Evolutionary conservation across 139 green algal genomes (phyloP).

Genomic region (Micromonas pusilla): DNA sequence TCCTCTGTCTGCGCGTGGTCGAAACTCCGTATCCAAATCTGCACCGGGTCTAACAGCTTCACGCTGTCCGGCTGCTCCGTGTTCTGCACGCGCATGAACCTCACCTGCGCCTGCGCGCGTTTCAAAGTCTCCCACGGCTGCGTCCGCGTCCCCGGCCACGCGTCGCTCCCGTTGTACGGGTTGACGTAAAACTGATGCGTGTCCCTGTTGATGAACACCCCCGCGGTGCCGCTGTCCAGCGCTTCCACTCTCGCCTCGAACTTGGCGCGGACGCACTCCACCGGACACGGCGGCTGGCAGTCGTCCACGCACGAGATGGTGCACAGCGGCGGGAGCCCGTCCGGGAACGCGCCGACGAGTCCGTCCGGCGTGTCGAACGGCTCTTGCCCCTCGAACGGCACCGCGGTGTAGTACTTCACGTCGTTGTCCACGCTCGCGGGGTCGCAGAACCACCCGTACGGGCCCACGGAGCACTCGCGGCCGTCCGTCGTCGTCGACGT

Average conservation of each 20-base stretch:
- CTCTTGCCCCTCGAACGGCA: background rate
- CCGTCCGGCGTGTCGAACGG: background rate
- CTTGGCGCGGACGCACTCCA: constrained; percentile 1
- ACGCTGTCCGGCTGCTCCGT: background rate
- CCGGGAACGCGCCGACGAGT: background rate
- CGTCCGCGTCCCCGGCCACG: background rate
- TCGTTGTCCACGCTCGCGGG: background rate
- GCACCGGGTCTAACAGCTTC: background rate
- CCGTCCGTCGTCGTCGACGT: background rate
- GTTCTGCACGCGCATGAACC: constrained; percentile 4
- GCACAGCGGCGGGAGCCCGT: background rate
- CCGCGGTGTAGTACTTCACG: background rate
- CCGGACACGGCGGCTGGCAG: background rate
- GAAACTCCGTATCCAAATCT: background rate
- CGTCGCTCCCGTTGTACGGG: constrained; percentile 9
- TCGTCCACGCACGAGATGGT: background rate
- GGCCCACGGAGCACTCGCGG: background rate
- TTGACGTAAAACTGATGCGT: constrained; percentile 14
- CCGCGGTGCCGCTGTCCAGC: background rate
- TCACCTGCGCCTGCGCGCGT: background rate
- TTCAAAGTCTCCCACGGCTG: constrained; percentile 4
- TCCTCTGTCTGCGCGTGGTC: background rate
- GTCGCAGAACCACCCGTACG: constrained; percentile 22
- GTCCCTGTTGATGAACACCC: background rate
- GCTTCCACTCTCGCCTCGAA: background rate